phyloP scores from a whole-genome alignment of 1,284 basidiomycete genomes.

The Malassezia yamatoensis region DNA sequence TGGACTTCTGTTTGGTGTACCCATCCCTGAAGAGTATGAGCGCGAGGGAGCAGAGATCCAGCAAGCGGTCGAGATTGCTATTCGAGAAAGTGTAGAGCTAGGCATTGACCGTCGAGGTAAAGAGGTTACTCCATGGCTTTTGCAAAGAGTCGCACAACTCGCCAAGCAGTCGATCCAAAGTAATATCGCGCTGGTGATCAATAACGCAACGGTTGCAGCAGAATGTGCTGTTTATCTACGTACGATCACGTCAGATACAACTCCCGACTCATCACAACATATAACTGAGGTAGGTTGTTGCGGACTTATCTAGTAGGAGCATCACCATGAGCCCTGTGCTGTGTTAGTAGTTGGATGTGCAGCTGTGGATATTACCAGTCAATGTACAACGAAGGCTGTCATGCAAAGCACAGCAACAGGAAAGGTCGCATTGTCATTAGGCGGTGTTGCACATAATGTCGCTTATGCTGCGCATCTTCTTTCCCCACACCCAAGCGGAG shows the following conservation, averaged over 20 bases:
- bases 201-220: constrained; percentile 77
- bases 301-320: background rate
- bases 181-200: constrained; percentile 82
- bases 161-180: constrained; percentile 55
- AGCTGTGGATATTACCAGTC: constrained; percentile 40
- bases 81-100: constrained; percentile 68
- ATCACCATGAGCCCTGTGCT: background rate
- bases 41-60: constrained; percentile 63
- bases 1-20: constrained; percentile 64
- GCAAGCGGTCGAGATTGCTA: constrained; percentile 69
- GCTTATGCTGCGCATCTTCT: constrained; percentile 73
- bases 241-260: background rate
- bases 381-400: constrained; percentile 4
- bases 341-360: constrained; percentile 37
- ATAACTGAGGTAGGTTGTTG: no score
- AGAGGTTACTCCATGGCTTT: constrained; percentile 88
- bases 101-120: constrained; percentile 76
- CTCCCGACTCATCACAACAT: no score
- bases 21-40: constrained; percentile 73
- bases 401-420: constrained; percentile 62
- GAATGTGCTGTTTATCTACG: constrained; percentile 62
- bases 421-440: constrained; percentile 61
- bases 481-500: constrained; percentile 44
- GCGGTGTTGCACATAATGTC: constrained; percentile 88
- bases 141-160: constrained; percentile 72